Percentiles rank a stretch among this genome's conserved stretches.
These are phyloP conservation scores for Neonectria coccinea DNA, from an alignment of 2,329 filamentous ascomycete genomes.

Conservation along the genomic window DNA sequence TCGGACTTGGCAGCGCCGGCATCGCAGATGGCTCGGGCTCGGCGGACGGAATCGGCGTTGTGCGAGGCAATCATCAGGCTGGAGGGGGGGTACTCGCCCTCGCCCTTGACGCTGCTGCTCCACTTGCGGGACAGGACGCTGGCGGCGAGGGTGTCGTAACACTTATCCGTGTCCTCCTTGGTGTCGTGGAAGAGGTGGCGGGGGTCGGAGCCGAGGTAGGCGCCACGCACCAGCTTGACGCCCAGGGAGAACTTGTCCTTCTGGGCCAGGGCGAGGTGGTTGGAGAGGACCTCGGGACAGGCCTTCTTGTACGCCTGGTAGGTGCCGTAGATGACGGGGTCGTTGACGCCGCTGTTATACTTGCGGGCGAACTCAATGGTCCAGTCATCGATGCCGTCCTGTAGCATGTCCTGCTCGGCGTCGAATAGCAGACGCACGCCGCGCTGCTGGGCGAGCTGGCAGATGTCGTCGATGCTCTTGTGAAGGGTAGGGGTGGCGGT, in stretches of 20 bases:
- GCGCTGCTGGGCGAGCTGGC: slow-evolving; percentile 75
- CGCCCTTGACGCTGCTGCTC: slow-evolving; percentile 51
- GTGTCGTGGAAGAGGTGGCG: slow-evolving; percentile 77
- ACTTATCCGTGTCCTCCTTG: slow-evolving; percentile 76
- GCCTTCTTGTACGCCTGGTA: slow-evolving; percentile 83
- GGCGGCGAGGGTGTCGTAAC: slow-evolving; percentile 78
- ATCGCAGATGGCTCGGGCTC: slow-evolving; percentile 64
- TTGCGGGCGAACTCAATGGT: slow-evolving; percentile 79
- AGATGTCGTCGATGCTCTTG: slow-evolving; percentile 79
- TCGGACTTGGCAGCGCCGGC: slow-evolving; percentile 55
- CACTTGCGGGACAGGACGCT: slow-evolving; percentile 71
- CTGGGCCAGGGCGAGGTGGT: slow-evolving; percentile 70
- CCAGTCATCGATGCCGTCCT: slow-evolving; percentile 85
- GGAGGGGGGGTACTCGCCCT: slow-evolving; percentile 65
- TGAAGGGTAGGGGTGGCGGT: slow-evolving; percentile 73
- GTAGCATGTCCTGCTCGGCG: slow-evolving; percentile 84
- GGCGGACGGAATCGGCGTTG: slow-evolving; percentile 78
- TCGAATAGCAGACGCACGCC: slow-evolving; percentile 84
- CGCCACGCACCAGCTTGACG: slow-evolving; percentile 81
- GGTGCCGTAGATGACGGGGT: slow-evolving; percentile 81
- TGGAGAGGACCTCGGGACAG: slow-evolving; percentile 66
- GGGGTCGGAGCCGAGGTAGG: slow-evolving; percentile 78
- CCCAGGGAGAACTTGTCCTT: slow-evolving; percentile 74
- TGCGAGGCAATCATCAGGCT: slow-evolving; percentile 83
- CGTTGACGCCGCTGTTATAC: slow-evolving; percentile 75